Conservation (phyloP, 306 rosid species). For the Quercus dentata region DNA sequence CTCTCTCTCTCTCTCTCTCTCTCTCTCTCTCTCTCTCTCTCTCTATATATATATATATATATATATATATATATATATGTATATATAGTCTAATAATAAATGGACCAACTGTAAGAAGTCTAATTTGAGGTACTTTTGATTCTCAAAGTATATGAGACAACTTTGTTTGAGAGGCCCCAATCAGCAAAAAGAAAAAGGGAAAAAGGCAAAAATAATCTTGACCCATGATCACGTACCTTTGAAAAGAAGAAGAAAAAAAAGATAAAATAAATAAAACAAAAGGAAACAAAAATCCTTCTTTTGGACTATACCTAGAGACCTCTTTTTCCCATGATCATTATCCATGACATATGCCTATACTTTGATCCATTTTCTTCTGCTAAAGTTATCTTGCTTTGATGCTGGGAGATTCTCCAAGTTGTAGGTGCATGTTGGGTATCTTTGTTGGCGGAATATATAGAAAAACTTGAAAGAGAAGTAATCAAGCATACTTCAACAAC, state of each 20-base stretch:
- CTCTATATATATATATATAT: too few relatives aligned
- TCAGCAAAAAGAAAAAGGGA: constrained; percentile 42
- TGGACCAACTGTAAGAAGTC: constrained; percentile 51
- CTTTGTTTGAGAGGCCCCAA: constrained; percentile 73
- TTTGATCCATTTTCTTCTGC: constrained; percentile 40
- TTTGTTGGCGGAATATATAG: constrained; percentile 48
- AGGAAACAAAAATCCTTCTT: constrained; percentile 49
- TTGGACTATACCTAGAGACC: constrained; percentile 50
- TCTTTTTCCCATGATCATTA: constrained; percentile 31
- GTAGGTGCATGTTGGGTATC: constrained; percentile 37
- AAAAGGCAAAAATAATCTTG: constrained; percentile 57
- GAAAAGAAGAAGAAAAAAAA: constrained; percentile 25
- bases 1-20: too few relatives aligned
- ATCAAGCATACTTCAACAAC: constrained; percentile 41
- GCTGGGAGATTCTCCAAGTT: constrained; percentile 58
- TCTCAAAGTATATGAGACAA: constrained; percentile 72
- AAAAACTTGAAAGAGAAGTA: constrained; percentile 48
- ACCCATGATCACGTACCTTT: constrained; percentile 66
- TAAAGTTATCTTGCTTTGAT: constrained; percentile 38
- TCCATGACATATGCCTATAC: constrained; percentile 56
- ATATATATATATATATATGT: too few relatives aligned
- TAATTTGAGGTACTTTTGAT: constrained; percentile 54
- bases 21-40: too few relatives aligned
- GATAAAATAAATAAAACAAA: constrained; percentile 30
- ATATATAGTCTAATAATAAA: not conserved